Evolutionary conservation across 2,329 filamentous ascomycete species (phyloP).

Genomic region (Aspergillus intermedius): DNA sequence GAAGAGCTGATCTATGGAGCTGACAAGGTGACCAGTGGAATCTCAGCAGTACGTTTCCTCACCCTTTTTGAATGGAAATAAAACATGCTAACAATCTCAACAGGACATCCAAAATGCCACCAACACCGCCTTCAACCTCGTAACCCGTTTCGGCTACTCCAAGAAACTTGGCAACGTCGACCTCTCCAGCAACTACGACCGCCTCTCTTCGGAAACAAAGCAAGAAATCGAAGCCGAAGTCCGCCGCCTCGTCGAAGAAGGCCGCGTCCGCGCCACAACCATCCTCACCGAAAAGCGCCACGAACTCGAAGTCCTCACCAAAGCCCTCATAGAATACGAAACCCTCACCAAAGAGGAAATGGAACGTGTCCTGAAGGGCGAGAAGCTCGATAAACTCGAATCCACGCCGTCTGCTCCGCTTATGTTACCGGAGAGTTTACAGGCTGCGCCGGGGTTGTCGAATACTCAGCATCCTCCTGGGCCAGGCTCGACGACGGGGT

Average conservation of each 20-base stretch:
- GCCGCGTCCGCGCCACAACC: constrained; percentile 63
- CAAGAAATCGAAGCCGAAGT: constrained; percentile 84
- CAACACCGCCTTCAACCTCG: constrained; percentile 74
- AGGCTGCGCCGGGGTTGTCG: constrained; percentile 10
- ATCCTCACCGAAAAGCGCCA: constrained; percentile 69
- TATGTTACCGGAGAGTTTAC: constrained; percentile 56
- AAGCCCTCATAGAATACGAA: constrained; percentile 90
- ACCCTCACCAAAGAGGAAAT: constrained; percentile 85
- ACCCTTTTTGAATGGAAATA: background rate
- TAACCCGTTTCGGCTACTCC: constrained; percentile 86
- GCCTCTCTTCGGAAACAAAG: constrained; percentile 79
- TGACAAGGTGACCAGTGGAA: constrained; percentile 88
- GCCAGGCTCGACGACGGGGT: too few species aligned
- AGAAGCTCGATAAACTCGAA: constrained; percentile 66
- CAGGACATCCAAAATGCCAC: constrained; percentile 83
- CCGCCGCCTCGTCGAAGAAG: constrained; percentile 74
- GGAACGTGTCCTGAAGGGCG: constrained; percentile 78
- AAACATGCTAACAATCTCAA: constrained; percentile 10
- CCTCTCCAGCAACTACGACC: constrained; percentile 70
- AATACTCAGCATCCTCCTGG: too few species aligned
- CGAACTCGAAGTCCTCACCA: constrained; percentile 80
- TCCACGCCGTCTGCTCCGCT: constrained; percentile 50
- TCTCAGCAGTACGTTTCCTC: constrained; percentile 58
- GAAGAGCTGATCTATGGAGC: constrained; percentile 87
- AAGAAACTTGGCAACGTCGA: constrained; percentile 83